Evolutionary conservation across 805 yeast species (phyloP), one percentile per base, ranked within the genome.

Genomic region (Tetrapisispora taiwanensis): DNA sequence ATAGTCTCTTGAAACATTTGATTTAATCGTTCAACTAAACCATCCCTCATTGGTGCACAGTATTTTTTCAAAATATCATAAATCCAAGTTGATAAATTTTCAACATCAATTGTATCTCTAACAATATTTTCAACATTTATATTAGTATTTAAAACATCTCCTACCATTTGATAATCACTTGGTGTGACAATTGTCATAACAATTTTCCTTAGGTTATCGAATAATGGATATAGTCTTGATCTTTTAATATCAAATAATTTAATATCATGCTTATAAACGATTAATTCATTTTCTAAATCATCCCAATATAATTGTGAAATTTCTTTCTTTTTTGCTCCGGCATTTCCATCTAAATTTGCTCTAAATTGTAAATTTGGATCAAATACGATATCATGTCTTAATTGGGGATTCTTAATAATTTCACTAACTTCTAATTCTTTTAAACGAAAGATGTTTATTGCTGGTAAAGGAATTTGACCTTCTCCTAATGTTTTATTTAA

Each of bases 41-140:
- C 66, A 62, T 86, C 95, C 59, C 97, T 75, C 94, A 87, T 86
- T 49, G 97, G 97, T 7, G 96, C 95, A 66, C 96, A 88, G 60
- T 86, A 95, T 43, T 80, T 77, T 64, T 87, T 86, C 64, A 90
- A 81, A 30, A 87, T 76, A 24, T 73, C 69, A 2, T 85, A 78
- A 32, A 89, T 71, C 89, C 94, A 84, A 43, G 71, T 70, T 2
- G 89, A 74, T 53, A 87, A 72, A 30, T 75, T 71, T 20, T 78
- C 74, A 65, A 84, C 84, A 60, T 82, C 84, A 52, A 84, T 75
- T n/a, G 84, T 75, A 22, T 81, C 78, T 50, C 76, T 78, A 35
- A 74, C 63, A 42, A 88, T 60, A 60, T 85, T 92, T 65, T 87
- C 95, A 37, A 82, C 69, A 33, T 83, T 68, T 38, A 86, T 65